Evolutionary conservation across 306 rosid species (phyloP).

Genomic region (Calophaca sinica): DNA sequence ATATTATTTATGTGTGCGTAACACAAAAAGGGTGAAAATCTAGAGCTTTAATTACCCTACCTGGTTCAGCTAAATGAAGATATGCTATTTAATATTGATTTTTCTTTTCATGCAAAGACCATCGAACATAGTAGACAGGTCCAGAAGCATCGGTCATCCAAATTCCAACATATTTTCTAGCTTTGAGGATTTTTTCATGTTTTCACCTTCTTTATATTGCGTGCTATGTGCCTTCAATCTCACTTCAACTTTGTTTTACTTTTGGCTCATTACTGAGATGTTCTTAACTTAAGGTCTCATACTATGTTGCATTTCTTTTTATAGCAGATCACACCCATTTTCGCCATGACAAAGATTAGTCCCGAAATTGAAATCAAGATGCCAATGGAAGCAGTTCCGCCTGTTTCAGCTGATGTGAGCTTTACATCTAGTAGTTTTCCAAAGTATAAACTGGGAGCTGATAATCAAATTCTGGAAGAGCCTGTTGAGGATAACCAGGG

Average conservation of each 20-base stretch:
- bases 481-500: constrained; percentile 70
- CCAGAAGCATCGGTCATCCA: constrained; percentile 10
- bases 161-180: constrained; percentile 16
- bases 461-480: constrained; percentile 81
- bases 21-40: constrained; percentile 8
- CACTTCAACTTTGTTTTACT: constrained; percentile 28
- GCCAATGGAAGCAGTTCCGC: constrained; percentile 64
- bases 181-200: constrained; percentile 30
- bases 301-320: constrained; percentile 40
- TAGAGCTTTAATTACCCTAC: background rate
- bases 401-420: constrained; percentile 95
- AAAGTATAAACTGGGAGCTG: constrained; percentile 80
- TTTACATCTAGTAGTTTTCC: constrained; percentile 76
- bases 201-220: constrained; percentile 31
- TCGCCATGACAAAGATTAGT: constrained; percentile 85
- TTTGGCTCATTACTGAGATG: constrained; percentile 19
- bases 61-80: constrained; percentile 31
- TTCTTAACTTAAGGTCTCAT: constrained; percentile 27
- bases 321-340: constrained; percentile 48
- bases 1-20: background rate
- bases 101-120: constrained; percentile 28
- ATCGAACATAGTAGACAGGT: background rate
- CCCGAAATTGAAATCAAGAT: constrained; percentile 71
- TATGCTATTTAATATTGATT: constrained; percentile 26
- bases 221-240: constrained; percentile 10